Conservation (phyloP, 1,284 basidiomycete genomes). For the Veloporphyrellus conicus region DNA sequence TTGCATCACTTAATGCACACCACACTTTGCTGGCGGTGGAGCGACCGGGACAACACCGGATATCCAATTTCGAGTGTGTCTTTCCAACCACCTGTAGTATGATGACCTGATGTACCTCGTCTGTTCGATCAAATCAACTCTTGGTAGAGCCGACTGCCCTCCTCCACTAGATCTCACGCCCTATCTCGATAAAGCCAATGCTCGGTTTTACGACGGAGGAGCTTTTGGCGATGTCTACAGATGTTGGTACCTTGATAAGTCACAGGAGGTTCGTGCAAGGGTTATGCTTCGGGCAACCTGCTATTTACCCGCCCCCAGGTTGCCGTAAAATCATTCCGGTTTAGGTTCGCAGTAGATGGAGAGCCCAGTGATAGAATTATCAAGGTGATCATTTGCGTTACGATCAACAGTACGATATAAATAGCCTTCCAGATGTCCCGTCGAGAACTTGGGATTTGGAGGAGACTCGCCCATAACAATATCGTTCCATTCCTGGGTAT, state of each 20-base stretch:
- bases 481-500: neutral
- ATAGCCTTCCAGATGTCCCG: conserved; percentile 4
- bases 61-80: too few relatives aligned
- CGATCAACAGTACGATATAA: neutral
- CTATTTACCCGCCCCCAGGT: conserved; percentile 5
- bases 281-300: fast-evolving
- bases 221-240: conserved; percentile 4
- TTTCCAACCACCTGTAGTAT: too few relatives aligned
- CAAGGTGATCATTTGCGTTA: neutral
- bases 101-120: too few relatives aligned
- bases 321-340: conserved; percentile 16
- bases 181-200: neutral
- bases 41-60: too few relatives aligned
- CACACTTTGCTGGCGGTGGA: too few relatives aligned
- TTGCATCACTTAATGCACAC: too few relatives aligned
- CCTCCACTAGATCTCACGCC: too few relatives aligned
- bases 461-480: conserved; percentile 5
- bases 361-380: neutral
- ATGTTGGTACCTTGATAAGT: neutral
- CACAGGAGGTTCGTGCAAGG: neutral
- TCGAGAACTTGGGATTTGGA: conserved; percentile 12
- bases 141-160: too few relatives aligned
- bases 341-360: neutral
- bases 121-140: too few relatives aligned
- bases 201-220: conserved; percentile 1